These are phyloP conservation scores for Endothia cerciana DNA, from an alignment of 2,329 filamentous ascomycete species.

Conservation along the genomic window DNA sequence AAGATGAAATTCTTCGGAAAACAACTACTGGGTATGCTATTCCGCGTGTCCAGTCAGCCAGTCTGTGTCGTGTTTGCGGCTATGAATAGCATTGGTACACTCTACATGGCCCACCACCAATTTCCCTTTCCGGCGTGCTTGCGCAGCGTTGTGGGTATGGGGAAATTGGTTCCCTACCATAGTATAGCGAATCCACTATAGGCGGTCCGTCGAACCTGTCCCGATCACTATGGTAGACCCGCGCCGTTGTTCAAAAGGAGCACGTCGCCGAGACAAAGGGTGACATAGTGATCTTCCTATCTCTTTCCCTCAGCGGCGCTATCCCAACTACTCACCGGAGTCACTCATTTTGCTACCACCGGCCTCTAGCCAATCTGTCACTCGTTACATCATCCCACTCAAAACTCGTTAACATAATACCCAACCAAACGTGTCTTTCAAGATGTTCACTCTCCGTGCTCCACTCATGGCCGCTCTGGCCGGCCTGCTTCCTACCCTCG, in stretches of 20 bases:
- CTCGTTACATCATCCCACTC: not conserved
- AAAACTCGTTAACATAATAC: not conserved
- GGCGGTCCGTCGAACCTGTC: not conserved
- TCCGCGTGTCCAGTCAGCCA: not conserved
- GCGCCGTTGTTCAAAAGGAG: conserved; percentile 7
- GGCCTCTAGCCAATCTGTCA: not conserved
- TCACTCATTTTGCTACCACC: conserved; percentile 10
- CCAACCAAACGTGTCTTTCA: not conserved
- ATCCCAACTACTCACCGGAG: conserved; percentile 10
- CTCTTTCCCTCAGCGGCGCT: not conserved
- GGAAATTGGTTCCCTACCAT: conserved; percentile 10
- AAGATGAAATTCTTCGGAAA: not conserved
- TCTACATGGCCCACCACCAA: not conserved
- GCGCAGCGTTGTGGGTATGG: not conserved
- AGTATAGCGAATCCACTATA: not conserved
- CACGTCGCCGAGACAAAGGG: conserved; percentile 2
- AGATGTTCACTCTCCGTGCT: conserved; percentile 8
- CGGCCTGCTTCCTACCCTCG: conserved; percentile 11
- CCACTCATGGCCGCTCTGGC: conserved; percentile 10
- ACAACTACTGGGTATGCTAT: not conserved
- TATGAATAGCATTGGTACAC: not conserved
- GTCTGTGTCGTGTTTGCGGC: not conserved
- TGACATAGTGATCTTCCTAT: not conserved
- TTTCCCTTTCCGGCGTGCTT: conserved; percentile 3
- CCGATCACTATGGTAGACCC: not conserved